Evolutionary conservation across 495 filamentous ascomycete genomes (phyloP).

Genomic region (Aspergillus egyptiacus): DNA sequence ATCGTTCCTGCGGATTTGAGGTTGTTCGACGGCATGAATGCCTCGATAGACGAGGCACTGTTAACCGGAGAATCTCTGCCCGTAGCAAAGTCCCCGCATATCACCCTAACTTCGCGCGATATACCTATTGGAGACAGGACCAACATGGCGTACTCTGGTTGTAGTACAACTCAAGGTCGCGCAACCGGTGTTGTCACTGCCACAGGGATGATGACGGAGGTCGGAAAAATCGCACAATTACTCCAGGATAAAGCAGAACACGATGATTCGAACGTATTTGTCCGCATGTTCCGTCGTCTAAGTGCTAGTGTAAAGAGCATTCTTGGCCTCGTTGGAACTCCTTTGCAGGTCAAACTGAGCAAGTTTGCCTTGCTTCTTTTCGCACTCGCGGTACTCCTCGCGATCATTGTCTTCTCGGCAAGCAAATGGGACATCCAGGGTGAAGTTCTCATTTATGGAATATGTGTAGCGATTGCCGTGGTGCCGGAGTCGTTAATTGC

Average conservation of each 20-base stretch:
- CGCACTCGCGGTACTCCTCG: slow-evolving; percentile 64
- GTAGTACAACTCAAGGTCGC: slow-evolving; percentile 63
- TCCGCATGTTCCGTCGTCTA: slow-evolving; percentile 52
- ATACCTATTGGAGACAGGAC: slow-evolving; percentile 61
- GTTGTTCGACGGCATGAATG: slow-evolving; percentile 71
- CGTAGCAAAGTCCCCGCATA: slow-evolving; percentile 57
- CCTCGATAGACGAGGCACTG: slow-evolving; percentile 62
- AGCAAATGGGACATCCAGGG: slow-evolving; percentile 63
- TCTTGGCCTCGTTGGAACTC: slow-evolving; percentile 74
- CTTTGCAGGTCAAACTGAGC: slow-evolving; percentile 73
- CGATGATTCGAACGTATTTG: slow-evolving; percentile 58
- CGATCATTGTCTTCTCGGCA: slow-evolving; percentile 74
- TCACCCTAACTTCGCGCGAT: slow-evolving; percentile 52
- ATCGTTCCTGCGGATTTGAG: slow-evolving; percentile 67
- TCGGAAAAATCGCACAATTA: slow-evolving; percentile 71
- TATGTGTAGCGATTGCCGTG: slow-evolving; percentile 67
- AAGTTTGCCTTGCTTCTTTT: slow-evolving; percentile 72
- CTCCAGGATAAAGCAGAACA: slow-evolving; percentile 48
- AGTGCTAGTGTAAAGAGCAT: slow-evolving; percentile 52
- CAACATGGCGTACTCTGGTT: slow-evolving; percentile 66
- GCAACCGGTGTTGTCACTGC: slow-evolving; percentile 60
- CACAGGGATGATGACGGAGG: slow-evolving; percentile 76
- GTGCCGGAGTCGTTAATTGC: slow-evolving; percentile 70
- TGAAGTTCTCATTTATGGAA: slow-evolving; percentile 77
- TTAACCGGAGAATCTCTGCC: slow-evolving; percentile 72